A percentile compares a stretch with the other conserved stretches of the same genome.
phyloP scores from a whole-genome alignment of 129 eudicot genomes.

The Sambucus nigra region DNA sequence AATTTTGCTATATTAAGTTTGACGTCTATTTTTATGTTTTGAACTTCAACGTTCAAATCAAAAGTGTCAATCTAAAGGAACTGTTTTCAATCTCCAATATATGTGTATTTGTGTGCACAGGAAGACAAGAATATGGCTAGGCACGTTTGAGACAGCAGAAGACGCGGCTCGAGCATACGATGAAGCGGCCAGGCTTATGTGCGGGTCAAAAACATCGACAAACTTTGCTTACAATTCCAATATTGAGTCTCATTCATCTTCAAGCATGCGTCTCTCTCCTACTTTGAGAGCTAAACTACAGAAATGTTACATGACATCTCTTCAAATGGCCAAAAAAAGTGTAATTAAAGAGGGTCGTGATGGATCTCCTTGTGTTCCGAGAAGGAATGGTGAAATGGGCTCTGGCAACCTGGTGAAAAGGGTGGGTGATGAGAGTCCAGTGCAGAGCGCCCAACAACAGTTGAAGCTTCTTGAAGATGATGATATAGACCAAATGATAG shows the following conservation, averaged over 20 bases:
- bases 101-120: constrained; percentile 25
- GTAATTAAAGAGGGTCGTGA: constrained; percentile 20
- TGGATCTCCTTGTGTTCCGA: constrained; percentile 13
- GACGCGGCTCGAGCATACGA: constrained; percentile 97
- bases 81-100: constrained; percentile 7
- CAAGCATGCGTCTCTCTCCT: constrained; percentile 55
- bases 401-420: constrained; percentile 17
- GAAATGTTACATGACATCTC: constrained; percentile 73
- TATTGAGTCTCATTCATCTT: constrained; percentile 26
- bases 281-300: constrained; percentile 77
- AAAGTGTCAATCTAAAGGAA: constrained; percentile 11
- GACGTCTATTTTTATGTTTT: background rate
- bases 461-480: constrained; percentile 65
- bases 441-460: constrained; percentile 26
- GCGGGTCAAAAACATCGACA: constrained; percentile 75
- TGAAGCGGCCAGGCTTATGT: constrained; percentile 94
- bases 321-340: constrained; percentile 44
- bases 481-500: constrained; percentile 88
- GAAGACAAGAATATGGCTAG: constrained; percentile 93
- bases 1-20: too few relatives aligned
- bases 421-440: constrained; percentile 17
- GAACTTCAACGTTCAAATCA: background rate
- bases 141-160: constrained; percentile 97
- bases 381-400: constrained; percentile 11
- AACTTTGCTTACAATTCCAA: constrained; percentile 39